Conservation (phyloP, 2,329 filamentous ascomycete species). For the Aureobasidium sp. region DNA sequence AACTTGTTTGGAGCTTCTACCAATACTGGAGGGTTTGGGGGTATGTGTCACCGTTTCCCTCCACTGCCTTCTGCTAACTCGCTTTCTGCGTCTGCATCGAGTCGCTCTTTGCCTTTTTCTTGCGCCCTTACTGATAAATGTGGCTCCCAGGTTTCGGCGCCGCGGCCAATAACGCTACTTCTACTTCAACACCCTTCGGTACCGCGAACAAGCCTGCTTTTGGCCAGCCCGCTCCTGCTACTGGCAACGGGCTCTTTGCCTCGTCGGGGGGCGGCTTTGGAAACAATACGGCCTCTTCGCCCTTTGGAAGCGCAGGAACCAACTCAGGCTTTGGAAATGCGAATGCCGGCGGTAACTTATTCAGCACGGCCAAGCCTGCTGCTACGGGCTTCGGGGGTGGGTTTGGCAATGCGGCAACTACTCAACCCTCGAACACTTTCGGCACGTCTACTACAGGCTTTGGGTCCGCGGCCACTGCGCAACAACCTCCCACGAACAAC, state of each 20-base stretch:
- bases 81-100: background rate
- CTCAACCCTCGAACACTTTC: constrained; percentile 12
- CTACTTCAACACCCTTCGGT: constrained; percentile 16
- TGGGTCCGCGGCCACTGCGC: constrained; percentile 35
- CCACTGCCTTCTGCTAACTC: background rate
- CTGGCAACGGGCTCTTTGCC: constrained; percentile 26
- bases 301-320: constrained; percentile 20
- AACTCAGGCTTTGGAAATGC: constrained; percentile 21
- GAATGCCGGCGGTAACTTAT: constrained; percentile 23
- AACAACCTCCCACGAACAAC: constrained; percentile 41
- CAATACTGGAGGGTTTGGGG: constrained; percentile 24
- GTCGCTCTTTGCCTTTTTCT: too few relatives aligned
- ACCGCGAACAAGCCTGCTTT: constrained; percentile 21
- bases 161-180: constrained; percentile 15
- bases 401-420: constrained; percentile 34
- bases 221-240: constrained; percentile 23
- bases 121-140: background rate
- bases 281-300: background rate
- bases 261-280: constrained; percentile 21
- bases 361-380: constrained; percentile 40
- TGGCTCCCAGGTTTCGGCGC: constrained; percentile 18
- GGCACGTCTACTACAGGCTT: background rate
- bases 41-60: constrained; percentile 8
- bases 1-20: constrained; percentile 32
- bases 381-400: constrained; percentile 43